These are phyloP conservation scores for Russula emetica DNA, from an alignment of 768 basidiomycete species.

Conservation along the genomic window DNA sequence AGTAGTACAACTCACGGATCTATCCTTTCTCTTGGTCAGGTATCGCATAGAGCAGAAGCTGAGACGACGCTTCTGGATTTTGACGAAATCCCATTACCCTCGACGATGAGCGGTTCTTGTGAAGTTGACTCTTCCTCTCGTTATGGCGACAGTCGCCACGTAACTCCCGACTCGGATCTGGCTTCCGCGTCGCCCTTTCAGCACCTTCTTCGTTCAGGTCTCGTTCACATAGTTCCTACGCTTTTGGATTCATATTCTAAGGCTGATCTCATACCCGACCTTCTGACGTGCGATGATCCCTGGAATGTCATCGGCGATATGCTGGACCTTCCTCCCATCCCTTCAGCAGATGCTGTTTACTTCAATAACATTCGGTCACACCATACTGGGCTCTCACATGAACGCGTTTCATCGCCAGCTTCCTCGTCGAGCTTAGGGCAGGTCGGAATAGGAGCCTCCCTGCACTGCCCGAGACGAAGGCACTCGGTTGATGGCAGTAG, in stretches of 20 bases:
- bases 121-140: not conserved
- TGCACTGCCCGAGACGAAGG: not conserved
- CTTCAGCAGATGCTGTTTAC: slow-evolving; percentile 11
- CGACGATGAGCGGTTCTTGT: not conserved
- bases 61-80: slow-evolving; percentile 3
- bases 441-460: not conserved
- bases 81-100: not conserved
- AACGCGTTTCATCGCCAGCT: not conserved
- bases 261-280: slow-evolving; percentile 15
- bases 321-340: slow-evolving; percentile 22
- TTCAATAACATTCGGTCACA: slow-evolving; percentile 2
- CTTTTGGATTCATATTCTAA: slow-evolving; percentile 2
- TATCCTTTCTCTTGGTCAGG: slow-evolving; percentile 2
- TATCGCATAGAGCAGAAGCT: not conserved
- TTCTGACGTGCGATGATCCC: slow-evolving; percentile 17
- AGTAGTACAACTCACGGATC: slow-evolving; percentile 11
- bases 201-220: not conserved
- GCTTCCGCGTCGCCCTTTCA: not conserved
- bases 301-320: slow-evolving; percentile 27
- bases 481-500: not conserved
- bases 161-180: not conserved
- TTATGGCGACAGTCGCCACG: not conserved
- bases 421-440: not conserved
- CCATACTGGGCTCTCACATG: not conserved
- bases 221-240: not conserved